A percentile compares a stretch with the other conserved stretches of the same genome.
Evolutionary conservation across 441 rosid genomes (phyloP).

Genomic region (Manihot esculenta): DNA sequence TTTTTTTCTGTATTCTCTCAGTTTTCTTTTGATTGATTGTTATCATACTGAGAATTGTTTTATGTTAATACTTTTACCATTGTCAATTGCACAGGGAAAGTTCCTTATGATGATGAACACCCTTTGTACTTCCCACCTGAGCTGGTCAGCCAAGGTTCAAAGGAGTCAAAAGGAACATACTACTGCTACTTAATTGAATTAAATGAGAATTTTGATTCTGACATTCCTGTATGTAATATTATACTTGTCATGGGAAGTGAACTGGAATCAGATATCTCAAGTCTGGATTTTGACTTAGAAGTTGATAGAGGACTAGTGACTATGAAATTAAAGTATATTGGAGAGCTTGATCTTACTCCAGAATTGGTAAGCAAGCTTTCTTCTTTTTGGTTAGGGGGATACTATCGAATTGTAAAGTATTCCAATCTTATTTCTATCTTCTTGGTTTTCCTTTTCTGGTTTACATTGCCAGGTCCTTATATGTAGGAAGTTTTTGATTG

Average conservation of each 20-base stretch:
- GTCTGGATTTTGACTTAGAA: conserved; percentile 43
- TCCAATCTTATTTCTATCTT: not conserved
- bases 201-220: conserved; percentile 38
- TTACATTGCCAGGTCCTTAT: conserved; percentile 46
- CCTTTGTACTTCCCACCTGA: conserved; percentile 76
- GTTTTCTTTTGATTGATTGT: conserved; percentile 4
- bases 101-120: conserved; percentile 47
- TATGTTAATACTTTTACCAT: not conserved
- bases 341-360: conserved; percentile 38
- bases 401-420: not conserved
- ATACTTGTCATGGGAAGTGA: conserved; percentile 53
- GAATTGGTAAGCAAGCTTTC: conserved; percentile 38
- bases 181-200: conserved; percentile 60
- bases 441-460: not conserved
- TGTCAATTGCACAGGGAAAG: conserved; percentile 42
- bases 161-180: conserved; percentile 30
- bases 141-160: conserved; percentile 40
- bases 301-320: conserved; percentile 52
- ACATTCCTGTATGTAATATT: conserved; percentile 41
- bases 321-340: conserved; percentile 50
- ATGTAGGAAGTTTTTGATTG: conserved; percentile 67
- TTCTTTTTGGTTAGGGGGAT: not conserved
- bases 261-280: conserved; percentile 48
- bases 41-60: not conserved
- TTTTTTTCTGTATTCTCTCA: not conserved